phyloP scores from a whole-genome alignment of 2,329 filamentous ascomycete genomes.

The Diaporthe sp. region DNA sequence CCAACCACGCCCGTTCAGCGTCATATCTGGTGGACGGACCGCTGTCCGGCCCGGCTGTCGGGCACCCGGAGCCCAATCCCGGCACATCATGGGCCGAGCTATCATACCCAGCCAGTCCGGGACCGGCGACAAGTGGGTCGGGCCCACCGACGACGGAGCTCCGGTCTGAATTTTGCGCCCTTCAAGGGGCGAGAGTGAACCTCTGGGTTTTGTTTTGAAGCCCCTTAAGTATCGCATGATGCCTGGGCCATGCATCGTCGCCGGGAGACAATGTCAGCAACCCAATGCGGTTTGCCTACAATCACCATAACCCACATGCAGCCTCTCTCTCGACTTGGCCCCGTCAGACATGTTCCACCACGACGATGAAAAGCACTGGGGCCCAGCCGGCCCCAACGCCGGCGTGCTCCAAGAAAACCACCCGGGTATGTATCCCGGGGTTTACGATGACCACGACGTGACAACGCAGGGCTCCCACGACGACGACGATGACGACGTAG shows the following conservation, averaged over 20 bases:
- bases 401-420: neutral
- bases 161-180: conserved; percentile 27
- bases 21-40: conserved; percentile 15
- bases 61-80: conserved; percentile 14
- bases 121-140: conserved; percentile 19
- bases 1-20: neutral
- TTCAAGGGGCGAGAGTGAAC: conserved; percentile 21
- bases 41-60: conserved; percentile 22
- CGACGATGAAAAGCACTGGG: conserved; percentile 3
- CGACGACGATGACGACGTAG: conserved; percentile 18
- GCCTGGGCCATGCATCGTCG: neutral
- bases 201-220: neutral
- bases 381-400: neutral
- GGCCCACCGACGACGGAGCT: conserved; percentile 25
- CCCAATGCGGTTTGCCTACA: neutral
- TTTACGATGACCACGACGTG: conserved; percentile 14
- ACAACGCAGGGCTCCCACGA: neutral
- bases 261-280: neutral
- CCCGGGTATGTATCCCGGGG: neutral
- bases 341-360: neutral
- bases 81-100: conserved; percentile 7
- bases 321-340: neutral
- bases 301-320: neutral
- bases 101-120: conserved; percentile 12
- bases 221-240: conserved; percentile 2